phyloP scores from a whole-genome alignment of 176 grass and related monocot genomes.

The Sorghum bicolor region Sorghum_bicolor_NCBIv3 NC_012873.2:2936501-2937000 shows the following conservation, averaged over 20 bases:
- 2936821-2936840: neutral
- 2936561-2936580: conserved; percentile 23
- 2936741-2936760: conserved; percentile 7
- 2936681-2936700: conserved; percentile 86
- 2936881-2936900: neutral
- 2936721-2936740: conserved; percentile 90
- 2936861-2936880: neutral
- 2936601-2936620: neutral
- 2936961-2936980: neutral
- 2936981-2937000: neutral
- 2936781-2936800: neutral
- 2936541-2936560: conserved; percentile 70
- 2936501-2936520: conserved; percentile 79
- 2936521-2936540: conserved; percentile 67
- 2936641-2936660: neutral
- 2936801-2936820: neutral
- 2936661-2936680: conserved; percentile 48
- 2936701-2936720: conserved; percentile 96
- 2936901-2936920: neutral
- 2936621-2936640: neutral
- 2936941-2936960: neutral
- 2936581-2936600: neutral
- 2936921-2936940: neutral
- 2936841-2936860: neutral
- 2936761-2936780: neutral